Base-by-base conservation (phyloP, 2,329 filamentous ascomycete genomes). In the Ascomycota sp. region DNA sequence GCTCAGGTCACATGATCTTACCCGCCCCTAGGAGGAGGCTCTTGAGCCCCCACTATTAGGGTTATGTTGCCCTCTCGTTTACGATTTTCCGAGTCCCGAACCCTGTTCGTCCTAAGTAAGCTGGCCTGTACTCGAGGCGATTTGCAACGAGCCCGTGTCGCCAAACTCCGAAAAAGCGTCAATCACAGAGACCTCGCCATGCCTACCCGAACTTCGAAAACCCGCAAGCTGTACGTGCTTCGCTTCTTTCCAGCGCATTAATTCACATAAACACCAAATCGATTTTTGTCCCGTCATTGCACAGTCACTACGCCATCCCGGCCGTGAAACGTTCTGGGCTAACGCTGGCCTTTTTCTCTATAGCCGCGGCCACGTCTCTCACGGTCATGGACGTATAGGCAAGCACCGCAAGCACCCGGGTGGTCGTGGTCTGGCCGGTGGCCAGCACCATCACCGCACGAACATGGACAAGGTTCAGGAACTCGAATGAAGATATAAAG, bases 371-470 rank as follows among this genome's bases (percentile, higher is more conserved):
- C 82, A 98, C 68, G 89, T 98, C 59, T 91, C 80, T 57, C 82
- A 83, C 72, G 89, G 89, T 72, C 76, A 95, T 64, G 86, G 89
- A 70, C 86, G 86, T 74, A 64, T 95, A 59, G 89, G 89, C 62
- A 95, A 95, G 79, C 84, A 93, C 78, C 72, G 89, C 59, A 95
- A 98, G 76, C 72, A 76, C 50, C 72, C 70, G 49, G 72, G 72
- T 74, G 72, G 72, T 71, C 68, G 80, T 80, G 72, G 72, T 76
- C 68, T 77, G 66, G 89, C 89, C 60, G 86, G 89, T 91, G 86
- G 84, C 73, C 82, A 93, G 68, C 89, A 98, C 71, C 89, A 98
- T 51, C 55, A 58, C 55, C 55, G 55, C 39, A 58, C 55, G 52
- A 58, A 58, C 54, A 56, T 58, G 79, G 54, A 86, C 76, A 60